Conservation (phyloP, 805 yeast genomes). For the Candida yuanshanica region DNA sequence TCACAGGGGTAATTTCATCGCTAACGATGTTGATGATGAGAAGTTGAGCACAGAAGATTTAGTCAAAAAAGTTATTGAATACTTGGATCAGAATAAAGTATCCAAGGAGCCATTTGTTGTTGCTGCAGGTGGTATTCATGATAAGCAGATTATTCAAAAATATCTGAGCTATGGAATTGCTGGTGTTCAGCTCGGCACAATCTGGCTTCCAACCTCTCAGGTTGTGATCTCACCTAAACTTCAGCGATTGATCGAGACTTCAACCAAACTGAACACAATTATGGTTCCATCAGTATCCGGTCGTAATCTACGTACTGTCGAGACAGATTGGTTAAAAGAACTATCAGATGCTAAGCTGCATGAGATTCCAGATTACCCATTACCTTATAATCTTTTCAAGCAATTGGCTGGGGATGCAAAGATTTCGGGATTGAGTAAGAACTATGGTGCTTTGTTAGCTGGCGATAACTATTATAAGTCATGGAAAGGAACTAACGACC, state of each 20-base stretch:
- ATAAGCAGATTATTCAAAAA: conserved; percentile 25
- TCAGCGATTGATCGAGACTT: not conserved
- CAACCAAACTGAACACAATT: conserved; percentile 22
- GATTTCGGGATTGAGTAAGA: not conserved
- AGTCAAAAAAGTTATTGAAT: conserved; percentile 17
- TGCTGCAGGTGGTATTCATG: conserved; percentile 51
- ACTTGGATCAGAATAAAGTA: conserved; percentile 8
- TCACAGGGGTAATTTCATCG: conserved; percentile 45
- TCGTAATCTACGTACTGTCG: conserved; percentile 19
- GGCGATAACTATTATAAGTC: conserved; percentile 15
- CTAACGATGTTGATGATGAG: conserved; percentile 28
- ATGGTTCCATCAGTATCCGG: conserved; percentile 22
- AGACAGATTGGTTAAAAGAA: conserved; percentile 19
- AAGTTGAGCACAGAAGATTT: conserved; percentile 31
- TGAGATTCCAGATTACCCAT: conserved; percentile 21
- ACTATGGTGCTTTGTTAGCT: conserved; percentile 13
- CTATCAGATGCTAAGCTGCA: conserved; percentile 3
- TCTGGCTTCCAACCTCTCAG: conserved; percentile 30
- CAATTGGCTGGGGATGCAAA: conserved; percentile 7
- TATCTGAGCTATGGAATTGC: conserved; percentile 39
- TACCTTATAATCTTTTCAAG: conserved; percentile 23
- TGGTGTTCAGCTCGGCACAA: conserved; percentile 53
- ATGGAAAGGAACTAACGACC: conserved; percentile 14
- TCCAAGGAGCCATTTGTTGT: conserved; percentile 26
- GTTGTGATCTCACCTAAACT: conserved; percentile 13